These are phyloP conservation scores for Pseudotulostoma volvatum DNA, from an alignment of 495 filamentous ascomycete species.

Conservation along the genomic window DNA sequence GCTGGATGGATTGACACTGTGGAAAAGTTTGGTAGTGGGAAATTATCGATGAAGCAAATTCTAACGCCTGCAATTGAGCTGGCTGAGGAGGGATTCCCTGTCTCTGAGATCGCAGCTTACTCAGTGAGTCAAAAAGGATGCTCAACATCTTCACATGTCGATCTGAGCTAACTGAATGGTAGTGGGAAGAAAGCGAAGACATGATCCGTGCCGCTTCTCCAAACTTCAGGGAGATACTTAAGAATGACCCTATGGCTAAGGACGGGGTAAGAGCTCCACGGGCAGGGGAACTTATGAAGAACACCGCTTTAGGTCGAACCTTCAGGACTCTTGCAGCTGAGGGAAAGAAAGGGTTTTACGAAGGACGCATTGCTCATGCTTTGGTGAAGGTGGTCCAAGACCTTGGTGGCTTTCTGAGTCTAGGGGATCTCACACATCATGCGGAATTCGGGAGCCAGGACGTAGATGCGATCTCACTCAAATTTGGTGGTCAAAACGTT, in stretches of 20 bases:
- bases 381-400: conserved; percentile 61
- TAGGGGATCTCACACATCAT: conserved; percentile 68
- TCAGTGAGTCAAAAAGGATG: conserved; percentile 60
- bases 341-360: conserved; percentile 84
- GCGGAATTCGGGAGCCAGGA: conserved; percentile 58
- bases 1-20: conserved; percentile 90
- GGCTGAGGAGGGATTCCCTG: conserved; percentile 78
- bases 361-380: conserved; percentile 61
- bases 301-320: conserved; percentile 63
- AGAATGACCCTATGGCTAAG: conserved; percentile 44
- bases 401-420: conserved; percentile 60
- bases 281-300: conserved; percentile 81
- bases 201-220: conserved; percentile 55
- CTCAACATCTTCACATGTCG: too few relatives aligned
- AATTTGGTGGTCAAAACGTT: conserved; percentile 55
- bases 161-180: background rate
- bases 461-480: conserved; percentile 63
- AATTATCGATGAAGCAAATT: conserved; percentile 60
- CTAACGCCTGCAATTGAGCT: conserved; percentile 71
- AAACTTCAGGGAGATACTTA: conserved; percentile 74
- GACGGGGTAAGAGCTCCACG: conserved; percentile 54
- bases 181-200: conserved; percentile 54
- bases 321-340: conserved; percentile 65
- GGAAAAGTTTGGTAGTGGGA: conserved; percentile 84
- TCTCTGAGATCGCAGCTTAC: conserved; percentile 58